Evolutionary conservation across 2,329 filamentous ascomycete genomes (phyloP), one percentile per base, ranked within the genome.

Genomic region (Diaporthe caulivora): DNA sequence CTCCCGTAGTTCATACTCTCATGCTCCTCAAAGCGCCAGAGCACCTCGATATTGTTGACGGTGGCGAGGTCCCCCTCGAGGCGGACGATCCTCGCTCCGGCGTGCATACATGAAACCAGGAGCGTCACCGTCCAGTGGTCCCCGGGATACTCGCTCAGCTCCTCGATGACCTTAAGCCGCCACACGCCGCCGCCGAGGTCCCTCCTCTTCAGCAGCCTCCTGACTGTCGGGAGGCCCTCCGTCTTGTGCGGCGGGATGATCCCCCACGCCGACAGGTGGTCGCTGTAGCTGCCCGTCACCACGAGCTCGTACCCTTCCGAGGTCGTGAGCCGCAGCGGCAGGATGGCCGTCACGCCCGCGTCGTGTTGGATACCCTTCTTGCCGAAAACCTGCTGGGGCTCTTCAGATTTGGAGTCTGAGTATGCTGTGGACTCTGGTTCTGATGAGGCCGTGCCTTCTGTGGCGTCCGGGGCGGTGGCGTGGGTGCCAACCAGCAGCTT

Each of bases 1-100:
- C 93, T 94, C 9, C 93, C 95, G 81, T 98, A 98, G 79, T 97
- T 98, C 95, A 98, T 98, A 81, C 95, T 98, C 83, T 93, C 87
- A 80, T 98, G 95, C 80, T 96, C 93, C 77, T 94, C 93, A 79
- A 97, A 97, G 69, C 87, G 89, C 0, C 89, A 92, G 60, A 95
- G 77, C 1, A 96, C 86, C 55, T 88, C 84, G 72, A 97, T 92
- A 1, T 79, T 79, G 89, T 92, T 95, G 24, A 76, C 76, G n/a
- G 72, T 83, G 74, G 75, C 82, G 1, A 82, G 10, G 17, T 49
- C 24, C n/a, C 37, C 83, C 80, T 13, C 77, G 74, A 90, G 78
- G 51, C 86, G 83, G 9, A 93, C 78, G n/a, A 98, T 83, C 70
- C 92, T 89, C 13, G 91, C 88, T 0, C 97, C 97, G 2, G 93